Evolutionary conservation across 2,329 filamentous ascomycete genomes (phyloP), one percentile per base, ranked within the genome.

Genomic region (Aspergillus puulaauensis): DNA sequence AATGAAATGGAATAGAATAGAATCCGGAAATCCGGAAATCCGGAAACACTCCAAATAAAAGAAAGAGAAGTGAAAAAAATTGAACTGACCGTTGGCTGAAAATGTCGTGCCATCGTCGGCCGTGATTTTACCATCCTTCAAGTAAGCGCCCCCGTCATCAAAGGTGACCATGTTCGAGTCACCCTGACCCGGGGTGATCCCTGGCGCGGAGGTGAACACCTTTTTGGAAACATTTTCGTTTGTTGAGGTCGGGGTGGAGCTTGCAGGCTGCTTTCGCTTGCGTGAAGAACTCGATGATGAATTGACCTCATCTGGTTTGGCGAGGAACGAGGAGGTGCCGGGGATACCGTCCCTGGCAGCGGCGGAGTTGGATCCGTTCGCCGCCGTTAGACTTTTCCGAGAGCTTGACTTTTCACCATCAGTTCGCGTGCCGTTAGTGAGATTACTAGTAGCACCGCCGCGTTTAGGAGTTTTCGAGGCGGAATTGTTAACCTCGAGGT

Each of bases 101-200:
- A 97, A 80, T 55, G 87, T 83, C 45, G 91, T 95, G 64, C 95
- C 95, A 78, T 98, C 92, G 73, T 99, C 95, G 60, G 95, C 91
- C 66, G 89, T 84, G 72, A 99, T 82, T 70, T 88, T 88, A 56
- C 90, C 90, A 67, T 93, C 83, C 68, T 89, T 88, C 57, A 93
- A 82, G 57, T 82, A 83, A 50, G 84, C 85, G 57, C 86, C 84
- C 69, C 83, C 86, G 61, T 86, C 86, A 61, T 91, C 88, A 76
- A 98, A 98, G 44, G 85, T 91, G 78, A 97, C 84, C 86, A 98
- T 88, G 74, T 96, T 97, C 52, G 90, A 89, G 69, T 91, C 87
- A 62, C 70, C 70, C 52, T 71, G 68, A 41, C 73, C 68, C 47
- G 69, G 63, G 21, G 63, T 61, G 41, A 67, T 63, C 2, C 68